Evolutionary conservation across 2,329 filamentous ascomycete genomes (phyloP), one percentile per base, ranked within the genome.

Genomic region (Xenosphaeropsis pyriputrescens): DNA sequence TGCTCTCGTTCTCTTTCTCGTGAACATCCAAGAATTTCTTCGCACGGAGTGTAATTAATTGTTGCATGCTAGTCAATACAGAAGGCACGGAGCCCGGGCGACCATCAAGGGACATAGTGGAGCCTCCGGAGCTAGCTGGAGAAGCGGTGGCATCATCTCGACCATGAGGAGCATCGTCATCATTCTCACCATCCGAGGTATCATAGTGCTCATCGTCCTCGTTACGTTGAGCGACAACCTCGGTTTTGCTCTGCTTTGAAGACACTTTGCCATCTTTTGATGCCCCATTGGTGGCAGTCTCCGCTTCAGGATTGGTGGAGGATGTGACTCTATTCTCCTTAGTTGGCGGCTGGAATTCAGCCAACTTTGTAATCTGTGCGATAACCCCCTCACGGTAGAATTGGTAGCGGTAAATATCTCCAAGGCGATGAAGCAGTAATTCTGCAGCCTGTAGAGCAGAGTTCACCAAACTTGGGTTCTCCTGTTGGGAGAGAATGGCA

Each of bases 351-450:
- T 48, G 43, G 2, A 36, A 29, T 9, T 47, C 35, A 1, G 85
- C 79, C 22, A 98, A 65, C 52, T 86, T 89, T 19, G 76, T 70
- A 37, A 98, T 93, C 56, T 98, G 89, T 2, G 81, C 70, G 48
- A 96, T 88, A 32, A 98, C 91, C 29, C 91, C 91, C 60, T 98
- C 93, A 0, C 91, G 83, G 53, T 98, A 93, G 48, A 98, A 89
- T 50, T 98, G 93, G 50, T 95, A 93, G 18, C 85, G 79, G 54
- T 98, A 98, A 19, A 96, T 83, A 16, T 79, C 70, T 44, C 88
- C 85, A 5, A 98, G 65, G 14, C 93, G 78, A 50, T 78, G 79
- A 42, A 95, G 70, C 1, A 98, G 70, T 5, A 98, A 66, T 56
- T 95, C 88, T 0, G 89, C 84, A 29, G 88, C 89, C 52, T 94